Percentiles rank a stretch among this genome's conserved stretches.
Conservation (phyloP, 257 asterid species). For the Handroanthus guayacan region DNA sequence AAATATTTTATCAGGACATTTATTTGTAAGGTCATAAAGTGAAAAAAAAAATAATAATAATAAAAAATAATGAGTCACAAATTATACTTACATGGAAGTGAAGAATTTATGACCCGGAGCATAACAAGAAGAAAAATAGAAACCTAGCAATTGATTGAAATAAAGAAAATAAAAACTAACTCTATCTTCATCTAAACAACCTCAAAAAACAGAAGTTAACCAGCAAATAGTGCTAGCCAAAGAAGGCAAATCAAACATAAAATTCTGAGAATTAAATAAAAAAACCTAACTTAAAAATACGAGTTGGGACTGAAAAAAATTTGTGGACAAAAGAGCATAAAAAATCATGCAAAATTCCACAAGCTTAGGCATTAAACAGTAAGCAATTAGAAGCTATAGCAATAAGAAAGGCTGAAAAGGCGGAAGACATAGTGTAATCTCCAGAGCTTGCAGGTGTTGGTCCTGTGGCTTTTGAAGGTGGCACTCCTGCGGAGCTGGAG, state of each 20-base stretch:
- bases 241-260: neutral
- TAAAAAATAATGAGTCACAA: no score
- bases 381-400: neutral
- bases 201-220: neutral
- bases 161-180: neutral
- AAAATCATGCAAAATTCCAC: neutral
- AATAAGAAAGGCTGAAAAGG: constrained; percentile 23
- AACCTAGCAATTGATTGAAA: neutral
- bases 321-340: neutral
- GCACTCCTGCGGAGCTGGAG: neutral
- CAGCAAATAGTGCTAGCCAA: no score
- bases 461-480: neutral
- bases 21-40: no score
- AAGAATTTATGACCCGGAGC: no score
- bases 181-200: neutral
- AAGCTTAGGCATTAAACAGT: constrained; percentile 13
- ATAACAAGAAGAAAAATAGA: no score
- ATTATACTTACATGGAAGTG: no score
- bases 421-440: constrained; percentile 17
- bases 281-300: neutral
- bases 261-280: neutral
- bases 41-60: no score
- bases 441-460: neutral
- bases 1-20: no score
- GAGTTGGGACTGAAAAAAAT: neutral